A percentile compares a stretch with the other conserved stretches of the same genome.
phyloP scores from a whole-genome alignment of 2,329 filamentous ascomycete species.

The Trichophyton equinum region DNA sequence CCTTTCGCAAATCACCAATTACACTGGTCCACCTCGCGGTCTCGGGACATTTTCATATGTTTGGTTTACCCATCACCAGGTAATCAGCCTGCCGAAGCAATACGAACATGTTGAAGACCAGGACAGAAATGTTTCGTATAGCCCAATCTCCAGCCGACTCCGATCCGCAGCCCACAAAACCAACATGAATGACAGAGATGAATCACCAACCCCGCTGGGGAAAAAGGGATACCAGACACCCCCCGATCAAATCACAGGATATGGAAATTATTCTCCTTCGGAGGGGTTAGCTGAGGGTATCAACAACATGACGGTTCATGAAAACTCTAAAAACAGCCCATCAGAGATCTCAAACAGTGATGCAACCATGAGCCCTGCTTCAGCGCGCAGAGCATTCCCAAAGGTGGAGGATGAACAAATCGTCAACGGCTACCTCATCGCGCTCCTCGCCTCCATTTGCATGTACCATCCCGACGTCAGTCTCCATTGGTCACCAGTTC shows the following conservation, averaged over 20 bases:
- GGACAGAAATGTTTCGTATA: not conserved
- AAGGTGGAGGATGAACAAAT: slow-evolving; percentile 5
- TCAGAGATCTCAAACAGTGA: not conserved
- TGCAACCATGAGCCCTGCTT: not conserved
- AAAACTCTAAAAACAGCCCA: not conserved
- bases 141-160: not conserved
- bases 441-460: not conserved
- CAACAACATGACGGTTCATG: not conserved
- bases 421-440: not conserved
- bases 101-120: not conserved
- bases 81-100: not conserved
- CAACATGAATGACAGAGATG: not conserved
- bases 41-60: not conserved
- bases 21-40: not conserved
- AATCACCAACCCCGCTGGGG: not conserved
- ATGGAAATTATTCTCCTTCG: not conserved
- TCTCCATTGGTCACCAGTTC: not conserved
- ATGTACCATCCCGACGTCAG: not conserved
- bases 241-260: not conserved
- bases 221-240: not conserved
- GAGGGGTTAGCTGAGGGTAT: not conserved
- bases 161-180: not conserved
- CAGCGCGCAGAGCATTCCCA: not conserved
- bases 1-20: not conserved
- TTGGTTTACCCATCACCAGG: not conserved